Base-by-base conservation (phyloP, 2,329 filamentous ascomycete species). In the Stenocarpella maydis region DNA sequence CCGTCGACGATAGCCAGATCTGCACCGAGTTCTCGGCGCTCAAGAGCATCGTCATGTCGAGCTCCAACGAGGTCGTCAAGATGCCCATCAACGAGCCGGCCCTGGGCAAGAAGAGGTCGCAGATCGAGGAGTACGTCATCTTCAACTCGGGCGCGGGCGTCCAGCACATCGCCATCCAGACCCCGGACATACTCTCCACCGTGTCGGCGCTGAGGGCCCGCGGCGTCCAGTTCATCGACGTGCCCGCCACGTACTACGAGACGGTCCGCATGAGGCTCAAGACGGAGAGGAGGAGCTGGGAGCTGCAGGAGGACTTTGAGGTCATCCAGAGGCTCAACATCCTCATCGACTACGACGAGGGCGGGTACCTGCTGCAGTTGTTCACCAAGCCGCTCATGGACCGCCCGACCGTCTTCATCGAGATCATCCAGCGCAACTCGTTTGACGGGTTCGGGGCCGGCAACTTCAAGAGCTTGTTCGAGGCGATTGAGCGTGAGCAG, bases 41-140 rank as follows among this genome's bases (percentile, higher is more conserved):
- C 58, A 94, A 91, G 82, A 93, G 89, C 76, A 90, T 98, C 76
- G 95, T 98, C 77, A 97, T 98, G 94, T 89, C 92, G 34, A 71
- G 69, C 50, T 93, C 91, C 5, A 89, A 95, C 83, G 92, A 95
- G 69, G 80, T 92, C 5, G 94, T 98, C 81, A 98, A 98, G 84
- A 98, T 98, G 94, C 95, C 95, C 76, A 97, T 98, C 87, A 98
- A 98, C 84, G 95, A 98, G 83, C 95, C 95, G 1, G 95, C 95
- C 0, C 84, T 88, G 1, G 95, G 95, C 70, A 96, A 96, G 84
- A 95, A 93, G 82, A 93, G 94, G 80, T 93, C 90, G 14, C 95
- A 98, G 82, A 98, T 98, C 75, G 95, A 98, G 80, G 95, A 98
- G 83, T 95, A 91, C 78, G 90, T 98, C 74, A 86, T 93, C 78